A percentile compares a stretch with the other conserved stretches of the same genome.
Conservation (phyloP, 1,284 basidiomycete genomes). For the Puccinia hordei region DNA sequence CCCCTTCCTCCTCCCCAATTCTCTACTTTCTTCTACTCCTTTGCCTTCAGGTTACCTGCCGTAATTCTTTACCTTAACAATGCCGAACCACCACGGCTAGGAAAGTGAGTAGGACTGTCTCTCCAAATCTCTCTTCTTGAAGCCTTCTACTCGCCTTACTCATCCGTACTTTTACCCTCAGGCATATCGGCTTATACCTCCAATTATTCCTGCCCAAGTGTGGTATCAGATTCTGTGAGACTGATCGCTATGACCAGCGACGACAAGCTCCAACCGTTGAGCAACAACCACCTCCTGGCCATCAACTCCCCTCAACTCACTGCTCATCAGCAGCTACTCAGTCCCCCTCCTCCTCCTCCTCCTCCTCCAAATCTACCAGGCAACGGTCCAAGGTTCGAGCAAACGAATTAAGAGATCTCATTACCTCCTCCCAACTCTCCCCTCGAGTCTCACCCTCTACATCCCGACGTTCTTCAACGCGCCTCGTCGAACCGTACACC, state of each 20-base stretch:
- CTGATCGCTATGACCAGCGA: conserved; percentile 36
- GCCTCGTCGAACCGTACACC: neutral
- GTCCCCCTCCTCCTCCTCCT: too few relatives aligned
- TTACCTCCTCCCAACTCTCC: conserved; percentile 6
- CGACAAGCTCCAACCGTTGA: neutral
- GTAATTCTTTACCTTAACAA: conserved; percentile 24
- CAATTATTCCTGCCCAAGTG: conserved; percentile 46
- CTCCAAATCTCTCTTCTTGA: neutral
- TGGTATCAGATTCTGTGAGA: conserved; percentile 40
- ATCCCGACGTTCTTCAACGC: neutral
- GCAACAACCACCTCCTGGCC: neutral
- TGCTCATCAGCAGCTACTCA: neutral
- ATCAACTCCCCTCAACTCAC: neutral
- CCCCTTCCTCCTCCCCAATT: neutral
- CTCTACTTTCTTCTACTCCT: neutral
- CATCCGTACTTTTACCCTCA: neutral
- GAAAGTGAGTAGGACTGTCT: conserved; percentile 20
- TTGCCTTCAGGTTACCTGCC: conserved; percentile 20
- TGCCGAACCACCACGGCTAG: conserved; percentile 32
- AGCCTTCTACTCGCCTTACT: neutral
- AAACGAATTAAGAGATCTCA: conserved; percentile 12
- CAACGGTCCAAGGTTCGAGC: neutral
- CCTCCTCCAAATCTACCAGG: neutral
- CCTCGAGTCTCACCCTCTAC: neutral
- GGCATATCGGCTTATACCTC: conserved; percentile 43